phyloP scores from a whole-genome alignment of 805 yeast species.

The Nadsonia fulvescens region DNA sequence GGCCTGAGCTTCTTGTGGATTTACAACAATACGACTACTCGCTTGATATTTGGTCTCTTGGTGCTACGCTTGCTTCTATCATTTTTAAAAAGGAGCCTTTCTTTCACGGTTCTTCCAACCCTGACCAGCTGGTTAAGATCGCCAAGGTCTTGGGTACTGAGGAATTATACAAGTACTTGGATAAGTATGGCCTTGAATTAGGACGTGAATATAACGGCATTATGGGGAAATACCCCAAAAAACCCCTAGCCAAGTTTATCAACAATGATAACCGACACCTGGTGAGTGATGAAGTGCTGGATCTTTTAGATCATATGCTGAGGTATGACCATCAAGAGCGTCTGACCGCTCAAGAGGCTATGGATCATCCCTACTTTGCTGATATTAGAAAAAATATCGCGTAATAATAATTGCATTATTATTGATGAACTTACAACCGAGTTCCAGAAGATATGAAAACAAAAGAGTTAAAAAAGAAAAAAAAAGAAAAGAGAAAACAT shows the following conservation, averaged over 20 bases:
- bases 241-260: conserved; percentile 74
- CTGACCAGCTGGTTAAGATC: conserved; percentile 80
- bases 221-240: conserved; percentile 51
- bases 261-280: conserved; percentile 52
- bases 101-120: conserved; percentile 80
- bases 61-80: conserved; percentile 81
- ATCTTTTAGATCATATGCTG: conserved; percentile 61
- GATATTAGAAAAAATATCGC: conserved; percentile 15
- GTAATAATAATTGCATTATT: too few species aligned
- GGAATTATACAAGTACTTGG: conserved; percentile 45
- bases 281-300: conserved; percentile 54
- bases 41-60: conserved; percentile 78
- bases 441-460: too few species aligned
- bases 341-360: conserved; percentile 75
- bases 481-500: too few species aligned
- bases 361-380: conserved; percentile 37
- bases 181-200: conserved; percentile 50
- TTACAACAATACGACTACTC: conserved; percentile 75
- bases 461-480: too few species aligned
- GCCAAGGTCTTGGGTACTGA: conserved; percentile 78
- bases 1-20: conserved; percentile 77
- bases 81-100: conserved; percentile 81
- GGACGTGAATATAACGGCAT: conserved; percentile 72
- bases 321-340: conserved; percentile 81
- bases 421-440: too few species aligned